Evolutionary conservation across 345 rosid species (phyloP).

Genomic region (Linum tenue): DNA sequence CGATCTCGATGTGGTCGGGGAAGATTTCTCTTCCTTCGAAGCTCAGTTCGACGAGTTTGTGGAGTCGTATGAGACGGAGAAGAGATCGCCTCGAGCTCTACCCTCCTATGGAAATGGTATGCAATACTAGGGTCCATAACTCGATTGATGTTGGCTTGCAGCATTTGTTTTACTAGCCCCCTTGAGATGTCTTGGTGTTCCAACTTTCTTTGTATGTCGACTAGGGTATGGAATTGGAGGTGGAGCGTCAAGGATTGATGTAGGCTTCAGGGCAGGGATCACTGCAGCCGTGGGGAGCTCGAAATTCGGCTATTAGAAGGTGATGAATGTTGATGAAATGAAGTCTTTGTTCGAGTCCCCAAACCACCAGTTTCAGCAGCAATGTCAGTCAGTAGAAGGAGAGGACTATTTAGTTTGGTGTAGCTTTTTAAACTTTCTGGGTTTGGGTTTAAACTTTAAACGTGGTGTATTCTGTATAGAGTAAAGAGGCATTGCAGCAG

Average conservation of each 20-base stretch:
- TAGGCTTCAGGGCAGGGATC: no score
- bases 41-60: constrained; percentile 37
- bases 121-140: neutral
- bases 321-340: neutral
- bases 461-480: constrained; percentile 24
- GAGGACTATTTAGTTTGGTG: neutral
- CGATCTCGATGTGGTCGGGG: constrained; percentile 44
- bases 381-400: neutral
- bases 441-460: constrained; percentile 24
- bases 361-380: neutral
- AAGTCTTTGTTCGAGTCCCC: neutral
- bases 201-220: no score
- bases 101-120: constrained; percentile 15
- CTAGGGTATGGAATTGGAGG: no score
- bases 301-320: neutral
- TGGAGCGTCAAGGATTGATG: no score
- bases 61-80: constrained; percentile 20
- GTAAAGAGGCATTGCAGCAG: constrained; percentile 27
- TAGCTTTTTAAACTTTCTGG: constrained; percentile 20
- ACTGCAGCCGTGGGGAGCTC: neutral
- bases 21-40: constrained; percentile 35
- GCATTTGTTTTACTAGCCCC: no score
- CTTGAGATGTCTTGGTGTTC: no score
- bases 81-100: constrained; percentile 6
- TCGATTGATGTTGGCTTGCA: no score